Conservation (phyloP, 495 filamentous ascomycete genomes). For the Talaromyces borbonicus region DNA sequence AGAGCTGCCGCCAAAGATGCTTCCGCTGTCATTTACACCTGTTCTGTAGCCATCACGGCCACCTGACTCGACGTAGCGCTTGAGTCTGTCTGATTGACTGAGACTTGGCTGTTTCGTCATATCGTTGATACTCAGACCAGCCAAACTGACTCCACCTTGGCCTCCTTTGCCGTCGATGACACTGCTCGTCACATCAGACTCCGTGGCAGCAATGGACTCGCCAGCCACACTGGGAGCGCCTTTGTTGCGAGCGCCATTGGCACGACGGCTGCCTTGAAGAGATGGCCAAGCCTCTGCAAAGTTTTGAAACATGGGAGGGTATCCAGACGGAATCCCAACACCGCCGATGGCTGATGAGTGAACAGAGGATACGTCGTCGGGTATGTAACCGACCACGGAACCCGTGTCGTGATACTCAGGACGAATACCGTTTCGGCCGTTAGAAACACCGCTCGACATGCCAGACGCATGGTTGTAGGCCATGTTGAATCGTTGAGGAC, state of each 20-base stretch:
- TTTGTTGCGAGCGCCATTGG: constrained; percentile 51
- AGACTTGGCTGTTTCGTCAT: constrained; percentile 67
- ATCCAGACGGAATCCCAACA: constrained; percentile 67
- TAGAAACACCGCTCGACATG: constrained; percentile 38
- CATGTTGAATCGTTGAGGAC: constrained; percentile 81
- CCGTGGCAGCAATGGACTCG: constrained; percentile 81
- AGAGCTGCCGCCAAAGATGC: constrained; percentile 69
- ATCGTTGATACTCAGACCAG: constrained; percentile 69
- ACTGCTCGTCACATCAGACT: constrained; percentile 68
- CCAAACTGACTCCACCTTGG: constrained; percentile 76
- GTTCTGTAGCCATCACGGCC: constrained; percentile 42
- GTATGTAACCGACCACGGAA: constrained; percentile 87
- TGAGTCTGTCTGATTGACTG: constrained; percentile 74
- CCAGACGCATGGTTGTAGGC: constrained; percentile 60
- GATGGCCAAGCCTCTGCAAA: constrained; percentile 88
- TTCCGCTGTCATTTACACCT: constrained; percentile 46
- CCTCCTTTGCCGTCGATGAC: constrained; percentile 60
- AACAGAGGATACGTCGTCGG: constrained; percentile 92
- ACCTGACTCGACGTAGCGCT: constrained; percentile 79
- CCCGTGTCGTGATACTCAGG: constrained; percentile 77
- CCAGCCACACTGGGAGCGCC: constrained; percentile 72
- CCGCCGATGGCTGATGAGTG: constrained; percentile 87
- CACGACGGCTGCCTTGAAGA: constrained; percentile 50
- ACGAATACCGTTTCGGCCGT: constrained; percentile 41
- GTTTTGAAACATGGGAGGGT: constrained; percentile 90